Base-by-base conservation (phyloP, 768 basidiomycete species). In the Phylloporus arenicola region DNA sequence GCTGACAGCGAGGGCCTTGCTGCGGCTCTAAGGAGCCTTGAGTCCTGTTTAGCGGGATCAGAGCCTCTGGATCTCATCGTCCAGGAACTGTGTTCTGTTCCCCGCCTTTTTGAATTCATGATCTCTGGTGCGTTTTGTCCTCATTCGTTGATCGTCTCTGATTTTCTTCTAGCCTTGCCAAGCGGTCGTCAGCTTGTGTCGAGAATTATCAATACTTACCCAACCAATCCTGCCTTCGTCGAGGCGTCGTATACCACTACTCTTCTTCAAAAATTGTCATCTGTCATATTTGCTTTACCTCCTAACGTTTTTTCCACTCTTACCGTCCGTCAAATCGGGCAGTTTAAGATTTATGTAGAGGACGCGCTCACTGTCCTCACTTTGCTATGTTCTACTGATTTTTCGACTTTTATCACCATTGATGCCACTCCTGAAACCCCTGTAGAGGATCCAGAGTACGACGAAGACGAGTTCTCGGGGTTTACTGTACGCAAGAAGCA, bases 181-280 rank as follows among this genome's bases (percentile, higher is more conserved):
- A 44, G 30, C 14, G 43, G 37, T 19, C 39, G 34, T 22, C 10
- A 25, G 22, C 16, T 70, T n/a, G 50, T 57, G 33, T 17, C 27
- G 27, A 68, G 59, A 60, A 66, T 76, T 27, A 14, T 74, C n/a
- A 55, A 62, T n/a, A 45, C 53, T 19, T 74, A 71, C 48, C 74
- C 72, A 3, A 47, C 42, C 1, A 58, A 57, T 31, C 52, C 61
- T 10, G 55, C 57, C 11, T 57, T 50, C n/a, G 57, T 68, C 41
- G 48, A 45, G 16, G 12, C 33, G 5, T 70, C 71, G 3, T 50
- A 19, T 27, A 47, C 60, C 16, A 45, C 29, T 27, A 51, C 37
- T n/a, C 46, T 73, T 27, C 53, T 72, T 29, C 51, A 38, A 12
- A 51, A 50, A n/a, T 51, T 73, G 29, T 66, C 67, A 4, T 52